phyloP scores from a whole-genome alignment of 305 asterid species.

The Fraxinus nigra region DNA sequence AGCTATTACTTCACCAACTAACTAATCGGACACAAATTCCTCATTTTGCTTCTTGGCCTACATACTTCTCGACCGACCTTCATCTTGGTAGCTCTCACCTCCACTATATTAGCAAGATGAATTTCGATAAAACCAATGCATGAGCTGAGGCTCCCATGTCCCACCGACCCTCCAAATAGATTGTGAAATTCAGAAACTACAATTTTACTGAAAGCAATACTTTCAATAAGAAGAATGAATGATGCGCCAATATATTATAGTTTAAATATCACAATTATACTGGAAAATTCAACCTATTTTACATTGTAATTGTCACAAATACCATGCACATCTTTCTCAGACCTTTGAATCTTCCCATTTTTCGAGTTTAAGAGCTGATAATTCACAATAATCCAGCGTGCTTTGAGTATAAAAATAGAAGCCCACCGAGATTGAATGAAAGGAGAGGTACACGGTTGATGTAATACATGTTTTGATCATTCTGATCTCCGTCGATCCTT shows the following conservation, averaged over 20 bases:
- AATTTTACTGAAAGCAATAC: neutral
- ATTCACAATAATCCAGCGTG: conserved; percentile 27
- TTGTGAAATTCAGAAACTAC: neutral
- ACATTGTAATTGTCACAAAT: conserved; percentile 34
- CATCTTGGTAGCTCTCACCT: neutral
- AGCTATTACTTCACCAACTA: neutral
- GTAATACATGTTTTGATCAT: conserved; percentile 30
- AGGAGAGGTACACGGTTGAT: neutral
- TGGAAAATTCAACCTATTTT: neutral
- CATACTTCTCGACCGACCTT: neutral
- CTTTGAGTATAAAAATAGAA: conserved; percentile 41
- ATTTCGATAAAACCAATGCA: neutral
- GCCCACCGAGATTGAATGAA: conserved; percentile 38
- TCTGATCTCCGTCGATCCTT: conserved; percentile 85
- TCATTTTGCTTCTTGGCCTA: neutral
- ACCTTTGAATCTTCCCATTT: conserved; percentile 21
- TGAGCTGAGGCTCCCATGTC: neutral
- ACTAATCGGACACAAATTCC: neutral
- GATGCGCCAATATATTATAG: neutral
- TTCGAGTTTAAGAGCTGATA: conserved; percentile 18
- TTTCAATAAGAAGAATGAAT: neutral
- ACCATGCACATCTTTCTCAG: conserved; percentile 20
- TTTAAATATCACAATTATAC: neutral
- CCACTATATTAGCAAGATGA: neutral
- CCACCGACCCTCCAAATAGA: neutral